These are phyloP conservation scores for Drosera capensis DNA, from an alignment of 148 eudicot genomes.

Conservation along the genomic window DNA sequence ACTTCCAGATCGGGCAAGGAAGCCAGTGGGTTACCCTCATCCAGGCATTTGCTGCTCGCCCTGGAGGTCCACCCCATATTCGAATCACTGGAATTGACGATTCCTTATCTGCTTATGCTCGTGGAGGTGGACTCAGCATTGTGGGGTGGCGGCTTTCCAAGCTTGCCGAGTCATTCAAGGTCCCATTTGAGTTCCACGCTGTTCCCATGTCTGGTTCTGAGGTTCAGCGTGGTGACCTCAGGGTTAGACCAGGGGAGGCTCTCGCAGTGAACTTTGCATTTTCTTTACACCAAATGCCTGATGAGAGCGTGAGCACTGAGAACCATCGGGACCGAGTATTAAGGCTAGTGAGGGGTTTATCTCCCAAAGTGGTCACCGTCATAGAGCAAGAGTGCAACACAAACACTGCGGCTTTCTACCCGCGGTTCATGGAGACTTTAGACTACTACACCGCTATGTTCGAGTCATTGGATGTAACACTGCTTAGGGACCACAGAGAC, in stretches of 20 bases:
- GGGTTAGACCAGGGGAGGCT: constrained; percentile 29
- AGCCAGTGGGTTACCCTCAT: constrained; percentile 56
- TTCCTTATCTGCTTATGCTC: constrained; percentile 44
- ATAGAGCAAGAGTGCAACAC: constrained; percentile 62
- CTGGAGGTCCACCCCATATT: constrained; percentile 55
- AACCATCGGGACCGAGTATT: constrained; percentile 42
- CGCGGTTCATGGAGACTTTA: constrained; percentile 40
- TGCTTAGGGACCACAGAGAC: constrained; percentile 36
- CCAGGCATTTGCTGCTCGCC: constrained; percentile 57
- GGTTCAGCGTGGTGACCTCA: constrained; percentile 21
- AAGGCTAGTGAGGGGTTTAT: constrained; percentile 30
- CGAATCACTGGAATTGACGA: constrained; percentile 58
- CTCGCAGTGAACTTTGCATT: constrained; percentile 54
- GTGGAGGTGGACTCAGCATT: constrained; percentile 45
- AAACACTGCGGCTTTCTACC: constrained; percentile 42
- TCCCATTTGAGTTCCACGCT: constrained; percentile 48
- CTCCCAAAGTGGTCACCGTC: constrained; percentile 49
- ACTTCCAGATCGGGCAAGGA: constrained; percentile 51
- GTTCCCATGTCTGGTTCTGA: constrained; percentile 25
- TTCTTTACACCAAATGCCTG: constrained; percentile 52
- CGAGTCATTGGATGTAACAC: constrained; percentile 47
- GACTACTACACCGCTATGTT: constrained; percentile 53
- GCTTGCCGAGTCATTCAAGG: constrained; percentile 34
- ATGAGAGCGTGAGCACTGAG: constrained; percentile 49
- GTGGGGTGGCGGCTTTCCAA: constrained; percentile 41